These are phyloP conservation scores for Quaeritorhiza haematococci DNA, from an alignment of 371 early-diverging fungal species.

Conservation along the genomic window DNA sequence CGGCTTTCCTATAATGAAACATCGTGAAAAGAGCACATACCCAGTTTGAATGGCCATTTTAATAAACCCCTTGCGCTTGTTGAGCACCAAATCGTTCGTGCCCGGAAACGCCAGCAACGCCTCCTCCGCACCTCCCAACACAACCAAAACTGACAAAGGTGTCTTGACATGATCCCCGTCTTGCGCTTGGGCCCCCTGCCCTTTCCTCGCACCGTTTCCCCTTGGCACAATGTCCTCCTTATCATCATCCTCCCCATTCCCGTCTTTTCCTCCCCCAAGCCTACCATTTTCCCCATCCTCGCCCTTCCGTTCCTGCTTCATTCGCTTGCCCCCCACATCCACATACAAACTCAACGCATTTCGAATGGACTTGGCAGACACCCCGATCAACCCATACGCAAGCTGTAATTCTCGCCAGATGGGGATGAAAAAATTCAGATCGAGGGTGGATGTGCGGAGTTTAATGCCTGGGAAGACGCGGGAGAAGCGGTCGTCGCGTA, in stretches of 20 bases:
- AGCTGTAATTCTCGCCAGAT: constrained; percentile 49
- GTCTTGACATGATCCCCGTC: too few relatives aligned
- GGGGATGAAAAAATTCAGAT: constrained; percentile 41
- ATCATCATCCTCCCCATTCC: too few relatives aligned
- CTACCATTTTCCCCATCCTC: too few relatives aligned
- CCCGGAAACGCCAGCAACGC: neutral
- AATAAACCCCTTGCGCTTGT: constrained; percentile 44
- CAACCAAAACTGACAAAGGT: too few relatives aligned
- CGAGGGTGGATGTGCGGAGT: constrained; percentile 36
- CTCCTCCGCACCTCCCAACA: constrained; percentile 45
- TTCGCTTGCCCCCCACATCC: too few relatives aligned
- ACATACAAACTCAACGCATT: constrained; percentile 55
- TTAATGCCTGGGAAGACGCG: constrained; percentile 37
- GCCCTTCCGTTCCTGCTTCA: too few relatives aligned
- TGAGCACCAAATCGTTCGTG: constrained; percentile 32
- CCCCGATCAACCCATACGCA: constrained; percentile 62
- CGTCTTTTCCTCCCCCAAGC: too few relatives aligned
- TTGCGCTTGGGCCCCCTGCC: constrained; percentile 14
- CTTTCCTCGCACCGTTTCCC: too few relatives aligned
- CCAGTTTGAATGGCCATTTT: constrained; percentile 41
- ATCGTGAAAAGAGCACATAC: constrained; percentile 8
- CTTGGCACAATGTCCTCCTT: too few relatives aligned
- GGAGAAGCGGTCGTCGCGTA: constrained; percentile 22
- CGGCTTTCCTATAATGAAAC: neutral
- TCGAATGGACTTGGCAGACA: constrained; percentile 66